Percentiles rank a stretch among this genome's conserved stretches.
phyloP scores from a whole-genome alignment of 768 basidiomycete genomes.

The Trametopsis cervina region DNA sequence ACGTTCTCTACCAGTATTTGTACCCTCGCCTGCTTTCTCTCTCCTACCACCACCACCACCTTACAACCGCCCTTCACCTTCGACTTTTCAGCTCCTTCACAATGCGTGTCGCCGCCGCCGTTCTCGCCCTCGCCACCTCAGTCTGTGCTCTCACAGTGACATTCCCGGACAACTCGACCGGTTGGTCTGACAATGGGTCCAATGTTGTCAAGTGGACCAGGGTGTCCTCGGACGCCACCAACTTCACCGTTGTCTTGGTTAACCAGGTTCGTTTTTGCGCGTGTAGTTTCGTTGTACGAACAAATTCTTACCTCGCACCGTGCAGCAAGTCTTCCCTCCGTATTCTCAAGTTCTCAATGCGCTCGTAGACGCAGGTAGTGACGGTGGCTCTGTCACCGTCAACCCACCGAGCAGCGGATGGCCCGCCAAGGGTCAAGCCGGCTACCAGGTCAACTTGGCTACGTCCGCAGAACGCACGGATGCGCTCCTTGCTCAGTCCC shows the following conservation, averaged over 20 bases:
- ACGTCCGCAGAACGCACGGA: slow-evolving; percentile 35
- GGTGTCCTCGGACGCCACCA: slow-evolving; percentile 58
- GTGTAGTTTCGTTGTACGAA: background rate
- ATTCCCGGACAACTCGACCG: slow-evolving; percentile 34
- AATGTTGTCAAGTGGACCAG: slow-evolving; percentile 55
- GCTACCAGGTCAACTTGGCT: slow-evolving; percentile 72
- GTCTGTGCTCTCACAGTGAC: slow-evolving; percentile 60
- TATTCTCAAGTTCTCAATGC: slow-evolving; percentile 45
- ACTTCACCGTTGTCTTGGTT: slow-evolving; percentile 63
- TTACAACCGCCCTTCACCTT: background rate
- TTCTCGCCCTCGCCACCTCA: slow-evolving; percentile 46
- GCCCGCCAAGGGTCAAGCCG: slow-evolving; percentile 48
- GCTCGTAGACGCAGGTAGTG: slow-evolving; percentile 40
- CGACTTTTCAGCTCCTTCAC: slow-evolving; percentile 4
- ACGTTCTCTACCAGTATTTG: slow-evolving; percentile 8
- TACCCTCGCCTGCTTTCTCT: background rate
- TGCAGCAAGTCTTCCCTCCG: slow-evolving; percentile 32
- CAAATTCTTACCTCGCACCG: background rate
- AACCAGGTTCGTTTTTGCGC: slow-evolving; percentile 48
- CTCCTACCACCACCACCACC: background rate
- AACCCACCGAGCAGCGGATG: slow-evolving; percentile 59
- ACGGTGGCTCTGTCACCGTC: slow-evolving; percentile 30
- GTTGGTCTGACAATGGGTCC: slow-evolving; percentile 53
- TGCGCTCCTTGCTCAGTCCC: slow-evolving; percentile 67
- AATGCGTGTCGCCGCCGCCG: slow-evolving; percentile 36